Base-by-base conservation (phyloP, 176 grass and related monocot genomes). In the Zoysia pacifica region DNA sequence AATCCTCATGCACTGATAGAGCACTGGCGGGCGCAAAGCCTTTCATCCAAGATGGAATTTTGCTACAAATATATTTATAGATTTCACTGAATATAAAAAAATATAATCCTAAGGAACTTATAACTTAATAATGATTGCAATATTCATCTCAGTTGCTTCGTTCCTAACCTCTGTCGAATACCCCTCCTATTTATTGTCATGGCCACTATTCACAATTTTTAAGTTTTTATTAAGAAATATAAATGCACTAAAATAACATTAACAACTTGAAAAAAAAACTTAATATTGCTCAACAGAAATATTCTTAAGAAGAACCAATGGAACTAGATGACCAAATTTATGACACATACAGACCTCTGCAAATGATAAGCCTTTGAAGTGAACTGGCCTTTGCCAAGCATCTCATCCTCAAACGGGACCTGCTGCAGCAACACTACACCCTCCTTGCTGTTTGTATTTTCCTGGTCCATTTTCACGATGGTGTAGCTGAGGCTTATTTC, bases 31-130 rank as follows among this genome's bases (percentile, higher is more conserved):
- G 84, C 6, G 95, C 90, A 61, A 98, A 92, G 11, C 85, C 80
- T 78, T 90, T 94, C 81, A 98, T 82, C 92, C 91, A 98, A 71
- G 90, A 88, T 42, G 92, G 95, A 63, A 98, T 93, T 93, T 94
- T 94, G 82, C 95, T 98, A 88, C 71, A 77, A 11, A 81, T 37
- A 52, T 53, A 75, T 77, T 14, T 20, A 35, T 4, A 12, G 16
- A n/a, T 5, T 12, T 55, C 38, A 2, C 20, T 65, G 11, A 65
- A 79, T 37, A 3, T 59, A 62, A 8, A 15, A 54, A 41, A 35
- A 13, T 3, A 8, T 69, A 37, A 16, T 53, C 13, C 3, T 75
- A 69, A 5, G 3, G 12, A 13, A 64, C 4, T 62, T 49, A 49
- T 49, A 49, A 15, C 16, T 35, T 39, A 39, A 4, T 39, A 13